These are phyloP conservation scores for Ceratocystis variospora DNA, from an alignment of 2,329 filamentous ascomycete genomes.

Conservation along the genomic window DNA sequence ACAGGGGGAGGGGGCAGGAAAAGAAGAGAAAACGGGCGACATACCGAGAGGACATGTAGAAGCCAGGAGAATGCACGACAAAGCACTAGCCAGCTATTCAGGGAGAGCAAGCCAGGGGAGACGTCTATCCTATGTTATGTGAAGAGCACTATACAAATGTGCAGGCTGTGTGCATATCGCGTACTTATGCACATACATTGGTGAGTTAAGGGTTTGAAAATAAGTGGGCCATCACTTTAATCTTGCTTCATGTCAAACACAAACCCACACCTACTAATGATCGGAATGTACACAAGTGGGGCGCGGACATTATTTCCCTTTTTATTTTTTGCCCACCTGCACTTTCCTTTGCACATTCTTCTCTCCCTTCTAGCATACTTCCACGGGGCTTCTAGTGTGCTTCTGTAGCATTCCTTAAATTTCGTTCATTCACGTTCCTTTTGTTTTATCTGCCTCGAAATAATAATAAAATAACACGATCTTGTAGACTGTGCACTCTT, in stretches of 20 bases:
- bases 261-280: background rate
- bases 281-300: background rate
- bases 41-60: too few relatives aligned
- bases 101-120: too few relatives aligned
- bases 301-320: background rate
- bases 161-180: too few relatives aligned
- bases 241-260: background rate
- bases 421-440: background rate
- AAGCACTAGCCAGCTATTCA: too few relatives aligned
- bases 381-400: background rate
- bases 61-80: too few relatives aligned
- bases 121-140: too few relatives aligned
- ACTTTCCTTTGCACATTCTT: background rate
- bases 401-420: conserved; percentile 2
- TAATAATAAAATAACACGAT: too few relatives aligned
- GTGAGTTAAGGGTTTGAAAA: background rate
- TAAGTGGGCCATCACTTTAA: background rate
- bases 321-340: background rate
- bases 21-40: too few relatives aligned
- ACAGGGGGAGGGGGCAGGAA: too few relatives aligned
- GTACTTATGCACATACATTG: too few relatives aligned
- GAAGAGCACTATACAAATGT: too few relatives aligned
- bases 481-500: background rate
- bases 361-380: background rate
- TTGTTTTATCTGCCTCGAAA: background rate